Percentiles rank a stretch among this genome's conserved stretches.
Evolutionary conservation across 2,329 filamentous ascomycete genomes (phyloP).

Genomic region (Clarireedia sp.): DNA sequence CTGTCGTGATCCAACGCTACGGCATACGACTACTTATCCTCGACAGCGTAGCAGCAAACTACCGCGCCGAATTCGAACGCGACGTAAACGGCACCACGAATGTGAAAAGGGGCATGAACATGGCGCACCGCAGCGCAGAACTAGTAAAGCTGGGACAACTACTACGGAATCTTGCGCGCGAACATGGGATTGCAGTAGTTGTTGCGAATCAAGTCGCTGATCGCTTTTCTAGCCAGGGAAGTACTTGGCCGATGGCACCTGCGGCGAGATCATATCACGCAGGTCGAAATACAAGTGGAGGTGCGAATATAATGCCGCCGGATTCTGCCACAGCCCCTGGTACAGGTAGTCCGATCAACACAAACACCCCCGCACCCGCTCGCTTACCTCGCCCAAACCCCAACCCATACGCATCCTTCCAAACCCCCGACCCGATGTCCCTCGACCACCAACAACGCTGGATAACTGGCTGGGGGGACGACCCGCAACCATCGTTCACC

Average conservation of each 20-base stretch:
- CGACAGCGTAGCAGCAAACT: constrained; percentile 93
- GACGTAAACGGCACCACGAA: constrained; percentile 35
- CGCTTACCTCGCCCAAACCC: background rate
- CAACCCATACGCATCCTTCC: constrained; percentile 8
- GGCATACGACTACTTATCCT: constrained; percentile 75
- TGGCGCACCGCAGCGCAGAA: constrained; percentile 70
- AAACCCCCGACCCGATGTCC: constrained; percentile 49
- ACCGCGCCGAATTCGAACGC: constrained; percentile 79
- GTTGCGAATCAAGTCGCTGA: constrained; percentile 95
- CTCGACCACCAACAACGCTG: constrained; percentile 88
- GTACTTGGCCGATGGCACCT: constrained; percentile 10
- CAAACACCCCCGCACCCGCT: too few relatives aligned
- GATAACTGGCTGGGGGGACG: constrained; percentile 92
- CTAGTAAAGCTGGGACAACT: constrained; percentile 69
- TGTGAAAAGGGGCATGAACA: constrained; percentile 38
- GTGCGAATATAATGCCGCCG: constrained; percentile 15
- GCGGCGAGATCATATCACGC: background rate
- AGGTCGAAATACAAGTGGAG: background rate
- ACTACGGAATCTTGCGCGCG: constrained; percentile 67
- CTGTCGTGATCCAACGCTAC: constrained; percentile 69
- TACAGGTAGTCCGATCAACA: background rate
- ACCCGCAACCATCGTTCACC: constrained; percentile 32
- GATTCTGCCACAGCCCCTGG: constrained; percentile 18
- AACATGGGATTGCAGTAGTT: constrained; percentile 72
- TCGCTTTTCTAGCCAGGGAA: constrained; percentile 47